Percentiles rank a stretch among this genome's conserved stretches.
phyloP scores from a whole-genome alignment of 345 rosid genomes.

The Eucalyptus decipiens region DNA sequence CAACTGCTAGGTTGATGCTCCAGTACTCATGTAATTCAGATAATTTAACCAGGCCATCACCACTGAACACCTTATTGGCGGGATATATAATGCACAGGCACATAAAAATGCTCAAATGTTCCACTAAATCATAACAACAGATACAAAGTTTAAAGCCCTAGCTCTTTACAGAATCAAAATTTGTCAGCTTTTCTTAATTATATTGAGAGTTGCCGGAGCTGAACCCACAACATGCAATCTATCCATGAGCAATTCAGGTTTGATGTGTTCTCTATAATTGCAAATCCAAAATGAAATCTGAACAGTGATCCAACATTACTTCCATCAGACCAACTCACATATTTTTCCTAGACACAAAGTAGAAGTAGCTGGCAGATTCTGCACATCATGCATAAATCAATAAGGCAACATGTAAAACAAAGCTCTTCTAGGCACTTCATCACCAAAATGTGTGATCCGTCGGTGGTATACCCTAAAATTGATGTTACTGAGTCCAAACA shows the following conservation, averaged over 20 bases:
- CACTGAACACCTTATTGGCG: neutral
- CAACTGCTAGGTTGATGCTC: neutral
- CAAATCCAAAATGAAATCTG: neutral
- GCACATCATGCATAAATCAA: neutral
- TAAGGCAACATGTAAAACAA: neutral
- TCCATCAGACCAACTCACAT: neutral
- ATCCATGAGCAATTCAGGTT: neutral
- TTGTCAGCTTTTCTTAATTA: neutral
- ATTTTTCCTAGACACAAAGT: neutral
- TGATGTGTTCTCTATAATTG: neutral
- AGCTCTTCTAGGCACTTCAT: neutral
- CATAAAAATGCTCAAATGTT: neutral
- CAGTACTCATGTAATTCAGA: neutral
- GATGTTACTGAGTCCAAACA: neutral
- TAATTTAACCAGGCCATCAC: neutral
- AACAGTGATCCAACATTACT: neutral
- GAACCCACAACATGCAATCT: neutral
- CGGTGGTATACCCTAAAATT: neutral
- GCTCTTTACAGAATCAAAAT: neutral
- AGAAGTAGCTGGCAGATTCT: neutral
- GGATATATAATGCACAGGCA: neutral
- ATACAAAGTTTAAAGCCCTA: neutral
- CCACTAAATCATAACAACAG: neutral
- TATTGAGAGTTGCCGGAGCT: neutral
- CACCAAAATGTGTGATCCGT: neutral